Evolutionary conservation across 352 stramenopile genomes (phyloP), one percentile per base, ranked within the genome.

Genomic region (Phytophthora pluvialis): DNA sequence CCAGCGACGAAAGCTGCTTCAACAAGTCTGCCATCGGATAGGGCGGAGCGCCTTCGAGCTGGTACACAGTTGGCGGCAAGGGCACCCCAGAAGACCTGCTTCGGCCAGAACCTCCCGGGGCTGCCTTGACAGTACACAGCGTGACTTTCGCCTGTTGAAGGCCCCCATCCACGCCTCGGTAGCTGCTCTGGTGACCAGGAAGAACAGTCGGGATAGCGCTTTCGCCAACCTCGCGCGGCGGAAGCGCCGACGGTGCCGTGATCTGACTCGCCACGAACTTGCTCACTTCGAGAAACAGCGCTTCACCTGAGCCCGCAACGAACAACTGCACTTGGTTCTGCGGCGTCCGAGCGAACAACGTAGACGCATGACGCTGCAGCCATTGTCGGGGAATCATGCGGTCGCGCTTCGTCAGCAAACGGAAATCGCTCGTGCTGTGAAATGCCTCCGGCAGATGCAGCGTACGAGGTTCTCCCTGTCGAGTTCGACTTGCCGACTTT

Each of bases 311-410:
- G n/a, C 85, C 85, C 13, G 92, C 65, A n/a, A 94, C 80, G 54
- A 94, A 94, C 11, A 94, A 64, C 70, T 94, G 85, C 58, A 90
- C 83, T 64, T 89, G 71, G 55, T 87, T 91, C 45, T 89, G 76
- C 0, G 74, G 64, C 4, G 80, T 86, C 25, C 74, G 72, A 35
- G 65, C 60, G 31, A 92, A 92, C 45, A 79, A 65, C 40, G 52
- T 40, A 15, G 31, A 31, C 10, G 79, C 76, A 48, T 71, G 51
- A 5, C 39, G 61, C 4, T 83, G 28, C 4, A 93, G 61, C 85
- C 85, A 93, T 39, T 85, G 65, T 10, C 32, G 42, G 0, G 85
- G 82, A 6, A 54, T 66, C 67, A 69, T 77, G 32, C 78, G 61
- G 4, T 75, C 48, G 3, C 67, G 77, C n/a, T 84, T 81, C 0